These are phyloP conservation scores for Moniliella sp. DNA, from an alignment of 1,284 basidiomycete genomes.

Conservation along the genomic window DNA sequence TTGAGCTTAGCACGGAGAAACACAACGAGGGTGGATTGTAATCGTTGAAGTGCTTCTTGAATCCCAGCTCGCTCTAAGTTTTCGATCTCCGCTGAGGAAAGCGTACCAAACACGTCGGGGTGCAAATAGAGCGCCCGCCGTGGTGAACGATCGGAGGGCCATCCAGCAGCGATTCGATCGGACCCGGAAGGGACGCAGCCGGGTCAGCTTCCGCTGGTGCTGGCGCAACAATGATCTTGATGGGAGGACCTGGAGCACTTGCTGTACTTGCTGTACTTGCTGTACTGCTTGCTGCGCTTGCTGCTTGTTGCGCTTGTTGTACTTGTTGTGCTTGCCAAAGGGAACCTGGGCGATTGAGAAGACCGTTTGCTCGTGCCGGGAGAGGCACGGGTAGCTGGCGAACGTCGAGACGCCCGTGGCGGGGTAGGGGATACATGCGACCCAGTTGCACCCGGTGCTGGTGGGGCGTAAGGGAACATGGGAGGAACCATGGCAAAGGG, in stretches of 20 bases:
- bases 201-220: slow-evolving; percentile 7
- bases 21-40: slow-evolving; percentile 62
- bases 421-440: too few relatives aligned
- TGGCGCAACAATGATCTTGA: not conserved
- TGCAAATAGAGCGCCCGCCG: slow-evolving; percentile 62
- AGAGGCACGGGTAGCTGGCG: too few relatives aligned
- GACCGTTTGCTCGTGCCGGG: too few relatives aligned
- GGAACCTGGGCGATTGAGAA: too few relatives aligned
- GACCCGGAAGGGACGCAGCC: slow-evolving; percentile 21
- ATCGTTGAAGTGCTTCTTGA: slow-evolving; percentile 55
- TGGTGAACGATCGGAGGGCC: slow-evolving; percentile 59
- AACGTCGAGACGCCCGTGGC: too few relatives aligned
- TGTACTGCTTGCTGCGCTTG: not conserved
- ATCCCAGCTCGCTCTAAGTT: slow-evolving; percentile 61
- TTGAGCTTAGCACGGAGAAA: slow-evolving; percentile 55
- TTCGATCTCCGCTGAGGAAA: slow-evolving; percentile 50
- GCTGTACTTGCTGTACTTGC: not conserved
- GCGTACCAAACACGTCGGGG: slow-evolving; percentile 58
- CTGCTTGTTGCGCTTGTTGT: too few relatives aligned
- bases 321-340: not conserved
- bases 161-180: slow-evolving; percentile 33
- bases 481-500: too few relatives aligned
- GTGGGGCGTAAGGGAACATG: too few relatives aligned
- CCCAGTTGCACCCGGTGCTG: too few relatives aligned
- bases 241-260: not conserved